phyloP scores from a whole-genome alignment of 306 rosid species.

The Benincasa hispida region DNA sequence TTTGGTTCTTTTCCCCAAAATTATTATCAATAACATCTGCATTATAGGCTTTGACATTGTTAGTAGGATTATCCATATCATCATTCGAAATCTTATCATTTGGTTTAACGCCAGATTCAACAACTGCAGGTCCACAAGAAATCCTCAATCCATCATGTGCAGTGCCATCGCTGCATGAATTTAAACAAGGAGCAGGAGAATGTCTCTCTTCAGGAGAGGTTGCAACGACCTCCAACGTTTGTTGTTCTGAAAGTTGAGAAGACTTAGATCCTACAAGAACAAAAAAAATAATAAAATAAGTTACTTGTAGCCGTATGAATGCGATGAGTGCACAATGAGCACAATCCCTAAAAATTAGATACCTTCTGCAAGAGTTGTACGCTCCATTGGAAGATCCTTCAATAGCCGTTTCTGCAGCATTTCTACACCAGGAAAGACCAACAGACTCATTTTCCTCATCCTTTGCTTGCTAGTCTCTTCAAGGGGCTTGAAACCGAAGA shows the following conservation, averaged over 20 bases:
- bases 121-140: conserved; percentile 16
- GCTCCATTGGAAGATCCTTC: conserved; percentile 20
- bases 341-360: conserved; percentile 3
- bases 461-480: conserved; percentile 34
- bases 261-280: conserved; percentile 30
- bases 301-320: not conserved
- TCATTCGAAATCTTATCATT: conserved; percentile 14
- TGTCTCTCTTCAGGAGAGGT: conserved; percentile 11
- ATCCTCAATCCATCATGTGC: conserved; percentile 12
- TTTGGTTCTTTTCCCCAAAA: conserved; percentile 21
- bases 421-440: conserved; percentile 79
- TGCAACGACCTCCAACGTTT: conserved; percentile 8
- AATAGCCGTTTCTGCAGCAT: conserved; percentile 61
- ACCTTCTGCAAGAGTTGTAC: conserved; percentile 30
- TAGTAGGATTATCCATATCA: not conserved
- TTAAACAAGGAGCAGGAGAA: conserved; percentile 22
- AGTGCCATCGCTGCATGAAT: conserved; percentile 12
- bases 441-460: conserved; percentile 50
- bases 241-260: conserved; percentile 9
- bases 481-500: conserved; percentile 71
- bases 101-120: conserved; percentile 13
- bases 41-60: not conserved
- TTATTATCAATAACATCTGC: conserved; percentile 1
- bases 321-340: not conserved
- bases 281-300: not conserved